Percentiles rank a stretch among this genome's conserved stretches.
phyloP scores from a whole-genome alignment of 495 filamentous ascomycete species.

The Hypoxylon fragiforme region DNA sequence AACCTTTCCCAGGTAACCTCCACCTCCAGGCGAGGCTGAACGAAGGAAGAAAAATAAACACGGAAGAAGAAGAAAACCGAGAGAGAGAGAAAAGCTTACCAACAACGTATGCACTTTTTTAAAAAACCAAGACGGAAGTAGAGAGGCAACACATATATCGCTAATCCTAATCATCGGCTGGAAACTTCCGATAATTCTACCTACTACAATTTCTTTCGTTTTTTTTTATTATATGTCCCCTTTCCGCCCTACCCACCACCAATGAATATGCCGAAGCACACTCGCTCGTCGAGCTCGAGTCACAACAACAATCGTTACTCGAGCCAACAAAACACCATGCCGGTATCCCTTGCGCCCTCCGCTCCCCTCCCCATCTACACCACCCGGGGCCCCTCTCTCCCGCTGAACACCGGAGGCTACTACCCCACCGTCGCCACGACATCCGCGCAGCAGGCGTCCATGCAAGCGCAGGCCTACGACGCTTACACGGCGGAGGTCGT shows the following conservation, averaged over 20 bases:
- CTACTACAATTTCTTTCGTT: slow-evolving; percentile 1
- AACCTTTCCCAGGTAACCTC: slow-evolving; percentile 12
- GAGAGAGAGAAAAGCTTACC: slow-evolving; percentile 1
- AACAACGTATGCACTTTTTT: too few species aligned
- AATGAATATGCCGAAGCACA: slow-evolving; percentile 44
- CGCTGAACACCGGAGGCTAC: slow-evolving; percentile 34
- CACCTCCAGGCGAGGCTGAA: slow-evolving; percentile 33
- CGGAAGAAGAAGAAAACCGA: slow-evolving; percentile 2
- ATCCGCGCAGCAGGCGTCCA: slow-evolving; percentile 31
- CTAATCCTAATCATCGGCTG: slow-evolving; percentile 8
- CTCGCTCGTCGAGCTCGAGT: slow-evolving; percentile 39
- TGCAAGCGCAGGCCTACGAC: slow-evolving; percentile 43
- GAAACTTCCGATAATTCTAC: background rate
- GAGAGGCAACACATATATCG: slow-evolving; percentile 17
- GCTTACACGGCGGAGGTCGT: slow-evolving; percentile 40
- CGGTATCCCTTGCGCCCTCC: slow-evolving; percentile 39
- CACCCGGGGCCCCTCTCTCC: slow-evolving; percentile 32
- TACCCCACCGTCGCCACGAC: slow-evolving; percentile 36
- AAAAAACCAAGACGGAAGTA: too few species aligned
- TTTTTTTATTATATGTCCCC: slow-evolving; percentile 14
- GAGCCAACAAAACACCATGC: slow-evolving; percentile 33
- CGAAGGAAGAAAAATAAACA: slow-evolving; percentile 4
- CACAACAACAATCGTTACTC: slow-evolving; percentile 40
- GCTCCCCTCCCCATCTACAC: slow-evolving; percentile 36
- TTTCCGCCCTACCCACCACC: slow-evolving; percentile 4